Evolutionary conservation across 2,329 filamentous ascomycete species (phyloP).

Genomic region (Drechmeria coniospora): DNA sequence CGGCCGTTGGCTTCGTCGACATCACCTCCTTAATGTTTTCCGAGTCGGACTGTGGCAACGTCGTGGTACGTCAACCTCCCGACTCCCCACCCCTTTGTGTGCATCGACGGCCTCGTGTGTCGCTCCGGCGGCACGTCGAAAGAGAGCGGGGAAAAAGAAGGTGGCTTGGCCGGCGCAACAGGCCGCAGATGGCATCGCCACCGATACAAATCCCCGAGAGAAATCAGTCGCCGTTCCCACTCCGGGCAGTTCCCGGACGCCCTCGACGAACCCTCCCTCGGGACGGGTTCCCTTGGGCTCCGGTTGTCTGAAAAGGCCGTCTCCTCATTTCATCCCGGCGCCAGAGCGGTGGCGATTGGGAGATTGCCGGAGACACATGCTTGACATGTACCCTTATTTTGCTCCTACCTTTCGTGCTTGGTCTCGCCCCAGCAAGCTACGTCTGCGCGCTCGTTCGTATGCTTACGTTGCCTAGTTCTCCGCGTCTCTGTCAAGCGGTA

Average conservation of each 20-base stretch:
- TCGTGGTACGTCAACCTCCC: slow-evolving; percentile 19
- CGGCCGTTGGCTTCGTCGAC: slow-evolving; percentile 64
- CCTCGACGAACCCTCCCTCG: slow-evolving; percentile 21
- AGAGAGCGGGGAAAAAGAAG: slow-evolving; percentile 45
- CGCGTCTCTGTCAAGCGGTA: slow-evolving; percentile 13
- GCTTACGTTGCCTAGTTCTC: slow-evolving; percentile 23
- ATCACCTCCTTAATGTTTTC: slow-evolving; percentile 60
- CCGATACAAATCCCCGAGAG: slow-evolving; percentile 58
- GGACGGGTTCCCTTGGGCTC: slow-evolving; percentile 26
- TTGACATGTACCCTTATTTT: no score
- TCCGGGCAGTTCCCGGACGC: slow-evolving; percentile 7
- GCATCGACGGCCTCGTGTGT: no score
- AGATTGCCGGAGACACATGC: slow-evolving; percentile 37
- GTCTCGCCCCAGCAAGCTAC: no score
- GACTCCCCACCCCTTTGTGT: no score
- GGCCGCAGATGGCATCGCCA: slow-evolving; percentile 39
- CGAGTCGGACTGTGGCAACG: slow-evolving; percentile 43
- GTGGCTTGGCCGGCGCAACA: slow-evolving; percentile 34
- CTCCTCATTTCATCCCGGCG: slow-evolving; percentile 29
- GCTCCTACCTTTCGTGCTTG: no score
- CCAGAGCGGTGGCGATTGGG: slow-evolving; percentile 31
- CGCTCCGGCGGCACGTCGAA: no score
- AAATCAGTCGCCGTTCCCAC: slow-evolving; percentile 16
- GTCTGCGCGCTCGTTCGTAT: slow-evolving; percentile 1
- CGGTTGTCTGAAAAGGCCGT: slow-evolving; percentile 14